Conservation (phyloP, 2,329 filamentous ascomycete species). For the Talaromyces sp. region DNA sequence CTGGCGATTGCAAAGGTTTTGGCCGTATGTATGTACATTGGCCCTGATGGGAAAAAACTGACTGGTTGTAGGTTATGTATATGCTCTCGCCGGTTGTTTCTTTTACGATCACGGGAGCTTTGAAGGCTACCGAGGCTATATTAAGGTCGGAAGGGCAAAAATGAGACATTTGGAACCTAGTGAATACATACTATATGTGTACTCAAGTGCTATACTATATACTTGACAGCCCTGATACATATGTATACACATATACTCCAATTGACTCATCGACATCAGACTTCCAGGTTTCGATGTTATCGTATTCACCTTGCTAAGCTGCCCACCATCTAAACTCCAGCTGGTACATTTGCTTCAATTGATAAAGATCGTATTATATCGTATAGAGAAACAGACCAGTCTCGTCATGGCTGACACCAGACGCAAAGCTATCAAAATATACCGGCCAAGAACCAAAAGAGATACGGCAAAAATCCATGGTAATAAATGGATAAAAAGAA, state of each 20-base stretch:
- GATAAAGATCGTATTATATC: neutral
- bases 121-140: constrained; percentile 27
- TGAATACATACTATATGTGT: too few relatives aligned
- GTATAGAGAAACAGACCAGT: neutral
- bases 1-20: constrained; percentile 52
- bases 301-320: neutral
- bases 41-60: constrained; percentile 10
- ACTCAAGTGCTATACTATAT: too few relatives aligned
- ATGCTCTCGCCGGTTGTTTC: constrained; percentile 26
- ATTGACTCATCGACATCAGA: too few relatives aligned
- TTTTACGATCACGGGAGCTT: constrained; percentile 27
- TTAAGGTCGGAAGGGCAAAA: constrained; percentile 5
- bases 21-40: constrained; percentile 30
- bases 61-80: constrained; percentile 24
- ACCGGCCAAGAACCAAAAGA: neutral
- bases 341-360: neutral
- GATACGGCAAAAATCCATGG: neutral
- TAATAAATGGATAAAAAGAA: neutral
- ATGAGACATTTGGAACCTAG: neutral
- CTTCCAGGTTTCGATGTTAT: neutral
- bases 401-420: neutral
- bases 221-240: too few relatives aligned
- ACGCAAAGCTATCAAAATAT: neutral
- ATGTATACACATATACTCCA: too few relatives aligned
- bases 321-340: neutral